Percentiles rank a stretch among this genome's conserved stretches.
These are phyloP conservation scores for Xanthoceras sorbifolium DNA, from an alignment of 345 rosid species.

Conservation along the genomic window DNA sequence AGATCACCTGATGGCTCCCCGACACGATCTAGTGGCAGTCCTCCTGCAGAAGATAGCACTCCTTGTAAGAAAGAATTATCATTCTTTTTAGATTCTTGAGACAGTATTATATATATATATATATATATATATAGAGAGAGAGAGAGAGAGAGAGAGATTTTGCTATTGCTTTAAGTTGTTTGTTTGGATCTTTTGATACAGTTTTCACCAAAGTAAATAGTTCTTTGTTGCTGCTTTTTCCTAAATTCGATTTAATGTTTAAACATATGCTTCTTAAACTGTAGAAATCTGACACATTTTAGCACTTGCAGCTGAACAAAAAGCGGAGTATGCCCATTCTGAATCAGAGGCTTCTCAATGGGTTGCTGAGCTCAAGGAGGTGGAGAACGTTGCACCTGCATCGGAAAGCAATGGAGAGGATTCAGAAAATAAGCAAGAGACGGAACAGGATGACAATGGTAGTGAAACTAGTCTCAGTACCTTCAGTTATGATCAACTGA, in stretches of 20 bases:
- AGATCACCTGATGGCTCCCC: constrained; percentile 73
- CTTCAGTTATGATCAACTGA: constrained; percentile 85
- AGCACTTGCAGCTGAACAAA: constrained; percentile 43
- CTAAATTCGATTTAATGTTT: constrained; percentile 5
- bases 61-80: constrained; percentile 39
- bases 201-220: not conserved
- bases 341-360: constrained; percentile 56
- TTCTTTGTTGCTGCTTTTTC: not conserved
- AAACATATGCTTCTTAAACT: not conserved
- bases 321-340: constrained; percentile 44
- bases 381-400: constrained; percentile 42
- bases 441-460: constrained; percentile 45
- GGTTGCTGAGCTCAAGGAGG: constrained; percentile 51
- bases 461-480: constrained; percentile 36
- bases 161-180: constrained; percentile 1
- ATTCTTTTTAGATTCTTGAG: constrained; percentile 1
- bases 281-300: constrained; percentile 17
- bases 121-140: too few species aligned
- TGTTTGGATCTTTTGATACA: constrained; percentile 3
- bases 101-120: not conserved
- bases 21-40: constrained; percentile 39
- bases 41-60: constrained; percentile 47
- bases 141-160: too few species aligned
- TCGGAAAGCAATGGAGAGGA: constrained; percentile 51
- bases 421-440: constrained; percentile 47